Evolutionary conservation across 495 filamentous ascomycete species (phyloP).

Genomic region (Cetradonia linearis): DNA sequence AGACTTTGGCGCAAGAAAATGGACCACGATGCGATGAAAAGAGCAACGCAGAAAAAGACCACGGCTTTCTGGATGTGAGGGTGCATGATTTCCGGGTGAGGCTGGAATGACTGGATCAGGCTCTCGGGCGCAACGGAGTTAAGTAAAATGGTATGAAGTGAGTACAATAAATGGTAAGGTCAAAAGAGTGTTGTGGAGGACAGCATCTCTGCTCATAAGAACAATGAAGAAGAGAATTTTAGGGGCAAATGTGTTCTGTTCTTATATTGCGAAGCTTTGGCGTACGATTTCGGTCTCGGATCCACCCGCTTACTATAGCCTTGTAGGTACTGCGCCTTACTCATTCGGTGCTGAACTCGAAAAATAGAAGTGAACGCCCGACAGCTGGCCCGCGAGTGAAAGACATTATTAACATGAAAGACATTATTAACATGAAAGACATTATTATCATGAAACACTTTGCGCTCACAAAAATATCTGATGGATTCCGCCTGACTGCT

Average conservation of each 20-base stretch:
- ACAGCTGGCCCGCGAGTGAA: not conserved
- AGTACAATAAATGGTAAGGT: not conserved
- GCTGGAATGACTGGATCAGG: not conserved
- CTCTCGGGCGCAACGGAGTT: not conserved
- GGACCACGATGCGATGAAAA: conserved; percentile 18
- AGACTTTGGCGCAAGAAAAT: conserved; percentile 4
- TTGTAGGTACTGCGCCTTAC: conserved; percentile 7
- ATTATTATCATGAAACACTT: too few species aligned
- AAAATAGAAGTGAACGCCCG: not conserved
- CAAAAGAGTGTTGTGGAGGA: not conserved
- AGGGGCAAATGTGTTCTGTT: not conserved
- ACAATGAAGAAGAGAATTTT: not conserved
- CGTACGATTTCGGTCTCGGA: not conserved
- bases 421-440: too few species aligned
- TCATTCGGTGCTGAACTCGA: not conserved
- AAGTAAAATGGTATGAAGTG: not conserved
- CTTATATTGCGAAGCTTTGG: not conserved
- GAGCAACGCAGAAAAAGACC: conserved; percentile 1
- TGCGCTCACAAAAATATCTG: too few species aligned
- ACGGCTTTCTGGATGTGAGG: not conserved
- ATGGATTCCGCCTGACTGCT: too few species aligned
- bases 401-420: too few species aligned
- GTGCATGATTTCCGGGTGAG: not conserved
- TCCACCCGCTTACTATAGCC: not conserved
- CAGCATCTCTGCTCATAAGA: not conserved